These are phyloP conservation scores for Cadophora luteo-olivacea DNA, from an alignment of 2,329 filamentous ascomycete species.

Conservation along the genomic window DNA sequence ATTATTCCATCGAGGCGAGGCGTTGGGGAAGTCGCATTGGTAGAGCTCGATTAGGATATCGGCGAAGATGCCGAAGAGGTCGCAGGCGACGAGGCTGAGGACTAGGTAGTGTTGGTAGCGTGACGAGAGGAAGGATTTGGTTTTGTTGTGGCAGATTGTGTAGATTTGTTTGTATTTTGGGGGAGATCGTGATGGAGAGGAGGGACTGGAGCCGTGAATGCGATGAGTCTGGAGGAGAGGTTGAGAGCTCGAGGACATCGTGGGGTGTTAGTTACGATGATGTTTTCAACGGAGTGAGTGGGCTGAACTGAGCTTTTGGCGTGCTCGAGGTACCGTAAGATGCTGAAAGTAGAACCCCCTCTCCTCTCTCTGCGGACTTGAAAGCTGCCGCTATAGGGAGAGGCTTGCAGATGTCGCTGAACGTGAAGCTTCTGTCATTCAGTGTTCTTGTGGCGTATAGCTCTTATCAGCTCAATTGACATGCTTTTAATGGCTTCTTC, in stretches of 20 bases:
- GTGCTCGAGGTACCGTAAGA: background rate
- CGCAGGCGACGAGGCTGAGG: slow-evolving; percentile 54
- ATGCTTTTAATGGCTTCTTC: slow-evolving; percentile 14
- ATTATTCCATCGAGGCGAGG: slow-evolving; percentile 43
- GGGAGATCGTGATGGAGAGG: background rate
- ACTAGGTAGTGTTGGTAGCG: slow-evolving; percentile 57
- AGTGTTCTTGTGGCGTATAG: slow-evolving; percentile 26
- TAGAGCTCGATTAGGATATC: slow-evolving; percentile 58
- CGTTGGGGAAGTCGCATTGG: slow-evolving; percentile 50
- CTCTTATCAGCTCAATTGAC: slow-evolving; percentile 29
- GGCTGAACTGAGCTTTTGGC: background rate
- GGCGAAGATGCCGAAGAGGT: slow-evolving; percentile 58
- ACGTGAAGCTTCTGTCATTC: slow-evolving; percentile 18
- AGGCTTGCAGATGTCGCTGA: background rate
- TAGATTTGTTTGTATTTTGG: slow-evolving; percentile 22
- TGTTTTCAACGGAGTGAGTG: background rate
- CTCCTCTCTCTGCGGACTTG: background rate
- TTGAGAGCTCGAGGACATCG: slow-evolving; percentile 24
- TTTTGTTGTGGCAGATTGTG: slow-evolving; percentile 24
- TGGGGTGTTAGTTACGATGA: slow-evolving; percentile 6
- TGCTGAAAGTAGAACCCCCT: background rate
- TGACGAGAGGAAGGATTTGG: slow-evolving; percentile 48
- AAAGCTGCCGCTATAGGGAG: background rate
- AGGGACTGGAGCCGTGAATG: slow-evolving; percentile 15
- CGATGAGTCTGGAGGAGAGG: background rate